Evolutionary conservation across 257 asterid species (phyloP).

Genomic region (Cruciata laevipes): DNA sequence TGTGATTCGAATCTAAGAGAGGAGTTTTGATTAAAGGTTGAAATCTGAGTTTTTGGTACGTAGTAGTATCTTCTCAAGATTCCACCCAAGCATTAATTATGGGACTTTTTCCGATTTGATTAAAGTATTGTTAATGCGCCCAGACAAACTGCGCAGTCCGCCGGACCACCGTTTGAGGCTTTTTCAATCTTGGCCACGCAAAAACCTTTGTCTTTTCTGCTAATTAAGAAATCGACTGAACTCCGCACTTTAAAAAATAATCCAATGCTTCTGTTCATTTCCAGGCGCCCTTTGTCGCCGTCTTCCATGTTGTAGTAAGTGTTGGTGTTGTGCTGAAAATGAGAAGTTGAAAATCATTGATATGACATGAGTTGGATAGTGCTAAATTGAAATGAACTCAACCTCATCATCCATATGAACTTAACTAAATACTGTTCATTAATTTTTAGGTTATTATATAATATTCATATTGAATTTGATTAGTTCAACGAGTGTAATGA

Average conservation of each 20-base stretch:
- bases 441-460: no score
- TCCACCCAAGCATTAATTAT: background rate
- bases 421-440: no score
- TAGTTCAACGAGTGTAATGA: no score
- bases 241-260: background rate
- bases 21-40: background rate
- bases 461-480: no score
- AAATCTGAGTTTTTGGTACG: background rate
- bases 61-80: constrained; percentile 2
- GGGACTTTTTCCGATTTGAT: background rate
- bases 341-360: no score
- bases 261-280: background rate
- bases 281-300: background rate
- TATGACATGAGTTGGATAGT: no score
- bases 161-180: constrained; percentile 1
- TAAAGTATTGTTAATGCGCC: constrained; percentile 6
- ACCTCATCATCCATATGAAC: no score
- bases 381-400: no score
- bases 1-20: constrained; percentile 6
- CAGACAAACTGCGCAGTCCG: background rate
- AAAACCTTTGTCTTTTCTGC: background rate
- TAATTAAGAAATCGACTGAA: background rate
- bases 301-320: background rate
- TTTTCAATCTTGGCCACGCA: background rate
- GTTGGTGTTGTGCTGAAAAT: no score